Evolutionary conservation across 768 basidiomycete genomes (phyloP).

Genomic region (Psilocybe cyanescens): DNA sequence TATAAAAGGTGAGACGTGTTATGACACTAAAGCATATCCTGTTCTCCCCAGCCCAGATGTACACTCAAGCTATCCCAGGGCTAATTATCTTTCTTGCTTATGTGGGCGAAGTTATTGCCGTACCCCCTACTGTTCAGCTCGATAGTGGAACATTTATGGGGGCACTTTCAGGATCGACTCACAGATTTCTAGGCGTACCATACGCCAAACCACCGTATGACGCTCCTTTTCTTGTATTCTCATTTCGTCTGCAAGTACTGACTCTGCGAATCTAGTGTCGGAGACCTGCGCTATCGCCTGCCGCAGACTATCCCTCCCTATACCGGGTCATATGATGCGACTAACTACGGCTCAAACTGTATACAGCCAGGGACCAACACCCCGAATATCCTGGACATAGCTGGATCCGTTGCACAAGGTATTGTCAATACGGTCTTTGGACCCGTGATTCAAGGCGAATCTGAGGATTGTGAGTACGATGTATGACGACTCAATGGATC

Average conservation of each 20-base stretch:
- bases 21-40: too few relatives aligned
- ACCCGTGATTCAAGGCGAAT: slow-evolving; percentile 27
- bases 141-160: not conserved
- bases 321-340: slow-evolving; percentile 37
- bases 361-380: slow-evolving; percentile 43
- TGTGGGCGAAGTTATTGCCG: not conserved
- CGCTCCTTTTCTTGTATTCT: not conserved
- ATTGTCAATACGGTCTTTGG: slow-evolving; percentile 31
- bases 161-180: not conserved
- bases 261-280: slow-evolving; percentile 23
- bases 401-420: slow-evolving; percentile 32
- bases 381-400: slow-evolving; percentile 35
- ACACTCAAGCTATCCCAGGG: too few relatives aligned
- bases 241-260: too few relatives aligned
- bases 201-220: slow-evolving; percentile 2
- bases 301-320: slow-evolving; percentile 42
- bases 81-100: not conserved
- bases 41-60: too few relatives aligned
- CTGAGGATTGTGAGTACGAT: slow-evolving; percentile 47
- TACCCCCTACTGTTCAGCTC: not conserved
- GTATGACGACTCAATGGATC: not conserved
- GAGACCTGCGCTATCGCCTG: slow-evolving; percentile 40
- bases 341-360: slow-evolving; percentile 44
- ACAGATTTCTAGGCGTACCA: not conserved
- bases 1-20: too few relatives aligned